phyloP scores from a whole-genome alignment of 768 basidiomycete species.

The Scleroderma bovista region DNA sequence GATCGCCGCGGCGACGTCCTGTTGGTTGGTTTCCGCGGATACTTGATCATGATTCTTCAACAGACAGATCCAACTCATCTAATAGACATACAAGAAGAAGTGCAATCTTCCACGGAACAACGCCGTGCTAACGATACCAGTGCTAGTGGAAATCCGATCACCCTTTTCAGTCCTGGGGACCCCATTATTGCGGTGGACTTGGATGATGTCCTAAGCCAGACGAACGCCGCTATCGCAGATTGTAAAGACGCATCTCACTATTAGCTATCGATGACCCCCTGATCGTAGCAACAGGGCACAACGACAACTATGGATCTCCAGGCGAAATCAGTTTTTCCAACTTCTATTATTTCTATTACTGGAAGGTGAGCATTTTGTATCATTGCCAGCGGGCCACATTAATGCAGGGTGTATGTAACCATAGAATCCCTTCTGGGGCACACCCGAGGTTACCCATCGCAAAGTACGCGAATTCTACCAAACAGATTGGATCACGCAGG shows the following conservation, averaged over 20 bases:
- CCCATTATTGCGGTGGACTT: constrained; percentile 59
- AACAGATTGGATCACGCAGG: constrained; percentile 41
- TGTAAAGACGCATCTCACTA: constrained; percentile 38
- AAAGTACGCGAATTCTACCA: constrained; percentile 59
- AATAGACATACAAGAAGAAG: no score
- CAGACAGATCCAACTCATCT: no score
- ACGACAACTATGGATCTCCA: constrained; percentile 46
- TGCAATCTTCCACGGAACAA: no score
- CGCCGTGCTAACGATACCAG: no score
- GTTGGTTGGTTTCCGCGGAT: no score
- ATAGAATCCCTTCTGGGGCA: constrained; percentile 58
- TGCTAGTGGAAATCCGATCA: not conserved
- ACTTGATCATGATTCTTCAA: not conserved
- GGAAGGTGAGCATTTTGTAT: constrained; percentile 45
- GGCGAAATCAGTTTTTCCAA: constrained; percentile 43
- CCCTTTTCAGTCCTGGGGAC: not conserved
- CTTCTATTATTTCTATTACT: constrained; percentile 74
- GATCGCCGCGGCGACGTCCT: no score
- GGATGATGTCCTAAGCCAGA: constrained; percentile 62
- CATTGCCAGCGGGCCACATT: not conserved
- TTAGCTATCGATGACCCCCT: not conserved
- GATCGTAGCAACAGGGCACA: constrained; percentile 52
- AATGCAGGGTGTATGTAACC: not conserved
- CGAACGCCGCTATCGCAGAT: constrained; percentile 50
- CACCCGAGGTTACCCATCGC: constrained; percentile 45